A percentile compares a stretch with the other conserved stretches of the same genome.
Conservation (phyloP, 441 rosid species). For the Populus hybrid region DNA sequence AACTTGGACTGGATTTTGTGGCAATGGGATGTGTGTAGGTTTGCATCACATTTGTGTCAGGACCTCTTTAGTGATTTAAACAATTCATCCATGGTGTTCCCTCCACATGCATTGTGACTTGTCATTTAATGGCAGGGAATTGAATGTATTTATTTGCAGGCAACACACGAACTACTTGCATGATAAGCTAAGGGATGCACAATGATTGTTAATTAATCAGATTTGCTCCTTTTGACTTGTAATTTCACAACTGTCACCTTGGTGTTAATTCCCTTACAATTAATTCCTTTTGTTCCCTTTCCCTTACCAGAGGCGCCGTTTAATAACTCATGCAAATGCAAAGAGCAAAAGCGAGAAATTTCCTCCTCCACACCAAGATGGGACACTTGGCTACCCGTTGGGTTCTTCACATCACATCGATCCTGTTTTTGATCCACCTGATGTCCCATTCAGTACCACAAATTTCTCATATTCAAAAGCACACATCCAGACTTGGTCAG, state of each 20-base stretch:
- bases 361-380: slow-evolving; percentile 97
- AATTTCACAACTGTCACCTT: neutral
- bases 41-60: neutral
- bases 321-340: slow-evolving; percentile 91
- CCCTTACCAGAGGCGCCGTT: slow-evolving; percentile 72
- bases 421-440: slow-evolving; percentile 60
- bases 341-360: slow-evolving; percentile 99
- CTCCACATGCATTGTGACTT: neutral
- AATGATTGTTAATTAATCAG: neutral
- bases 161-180: neutral
- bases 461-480: slow-evolving; percentile 72
- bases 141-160: neutral
- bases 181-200: neutral
- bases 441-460: slow-evolving; percentile 78
- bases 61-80: neutral
- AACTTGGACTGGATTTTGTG: neutral
- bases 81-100: neutral
- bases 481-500: slow-evolving; percentile 89
- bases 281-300: neutral
- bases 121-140: neutral
- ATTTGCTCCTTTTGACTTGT: neutral
- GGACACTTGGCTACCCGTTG: slow-evolving; percentile 73
- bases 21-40: neutral
- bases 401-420: slow-evolving; percentile 69
- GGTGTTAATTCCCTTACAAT: neutral